Percentiles rank a stretch among this genome's conserved stretches.
These are phyloP conservation scores for Beta vulgaris DNA, from an alignment of 148 eudicot species.

Conservation along the genomic window DNA sequence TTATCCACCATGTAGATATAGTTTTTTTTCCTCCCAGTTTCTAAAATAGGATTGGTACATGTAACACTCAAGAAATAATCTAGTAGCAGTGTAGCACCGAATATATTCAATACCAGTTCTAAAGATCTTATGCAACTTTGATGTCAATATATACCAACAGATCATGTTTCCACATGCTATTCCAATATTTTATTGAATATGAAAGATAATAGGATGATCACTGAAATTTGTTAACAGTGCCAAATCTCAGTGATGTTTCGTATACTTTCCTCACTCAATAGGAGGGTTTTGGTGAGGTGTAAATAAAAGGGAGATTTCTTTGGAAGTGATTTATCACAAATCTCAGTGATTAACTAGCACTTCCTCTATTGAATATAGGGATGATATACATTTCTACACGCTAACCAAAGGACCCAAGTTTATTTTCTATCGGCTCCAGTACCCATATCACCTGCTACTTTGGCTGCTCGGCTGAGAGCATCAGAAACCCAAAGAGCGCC, in stretches of 20 bases:
- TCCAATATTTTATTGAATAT: background rate
- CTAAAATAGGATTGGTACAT: too few relatives aligned
- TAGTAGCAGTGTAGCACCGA: too few relatives aligned
- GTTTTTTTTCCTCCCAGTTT: too few relatives aligned
- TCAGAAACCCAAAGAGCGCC: conserved; percentile 80
- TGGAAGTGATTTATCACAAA: background rate
- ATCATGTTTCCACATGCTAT: background rate
- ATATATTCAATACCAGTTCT: too few relatives aligned
- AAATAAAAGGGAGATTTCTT: background rate
- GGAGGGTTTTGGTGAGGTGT: background rate
- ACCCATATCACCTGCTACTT: conserved; percentile 65
- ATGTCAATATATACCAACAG: background rate
- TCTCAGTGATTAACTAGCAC: background rate
- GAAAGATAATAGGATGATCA: background rate
- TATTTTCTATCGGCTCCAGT: conserved; percentile 32
- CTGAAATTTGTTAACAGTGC: background rate
- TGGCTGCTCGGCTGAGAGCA: conserved; percentile 61
- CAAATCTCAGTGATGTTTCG: background rate
- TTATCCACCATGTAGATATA: too few relatives aligned
- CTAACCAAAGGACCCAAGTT: conserved; percentile 4
- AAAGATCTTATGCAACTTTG: background rate
- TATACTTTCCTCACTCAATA: background rate
- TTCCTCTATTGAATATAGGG: background rate
- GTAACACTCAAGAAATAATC: too few relatives aligned
- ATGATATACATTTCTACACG: conserved; percentile 15